Evolutionary conservation across 2,329 filamentous ascomycete genomes (phyloP).

Genomic region (Diatrype stigma): DNA sequence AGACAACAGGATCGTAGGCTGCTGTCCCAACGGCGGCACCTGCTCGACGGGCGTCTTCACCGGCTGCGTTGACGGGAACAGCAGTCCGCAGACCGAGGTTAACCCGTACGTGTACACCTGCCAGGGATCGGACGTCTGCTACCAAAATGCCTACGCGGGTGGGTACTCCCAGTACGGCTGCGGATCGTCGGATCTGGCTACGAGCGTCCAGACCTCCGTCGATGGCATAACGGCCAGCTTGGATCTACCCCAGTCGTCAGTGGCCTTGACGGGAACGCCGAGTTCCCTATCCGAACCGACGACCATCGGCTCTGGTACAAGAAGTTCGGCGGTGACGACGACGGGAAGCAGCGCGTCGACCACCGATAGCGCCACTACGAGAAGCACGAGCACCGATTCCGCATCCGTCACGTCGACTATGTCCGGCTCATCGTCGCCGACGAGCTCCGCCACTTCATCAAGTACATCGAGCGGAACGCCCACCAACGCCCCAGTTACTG

Average conservation of each 20-base stretch:
- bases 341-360: neutral
- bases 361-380: slow-evolving; percentile 1
- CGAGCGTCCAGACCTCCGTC: slow-evolving; percentile 44
- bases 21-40: slow-evolving; percentile 48
- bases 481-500: slow-evolving; percentile 7
- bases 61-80: slow-evolving; percentile 51
- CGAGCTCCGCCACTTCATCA: slow-evolving; percentile 10
- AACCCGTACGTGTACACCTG: slow-evolving; percentile 57
- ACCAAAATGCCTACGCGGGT: slow-evolving; percentile 50
- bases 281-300: slow-evolving; percentile 38
- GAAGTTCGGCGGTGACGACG: slow-evolving; percentile 1
- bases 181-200: slow-evolving; percentile 45
- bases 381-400: slow-evolving; percentile 1
- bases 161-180: slow-evolving; percentile 56
- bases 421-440: slow-evolving; percentile 7
- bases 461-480: slow-evolving; percentile 4
- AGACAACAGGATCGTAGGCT: slow-evolving; percentile 47
- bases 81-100: slow-evolving; percentile 43
- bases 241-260: slow-evolving; percentile 34
- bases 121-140: slow-evolving; percentile 47
- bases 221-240: slow-evolving; percentile 35
- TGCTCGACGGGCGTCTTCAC: slow-evolving; percentile 56
- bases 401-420: slow-evolving; percentile 2
- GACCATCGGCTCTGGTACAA: slow-evolving; percentile 32
- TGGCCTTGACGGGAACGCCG: slow-evolving; percentile 37